Evolutionary conservation across 805 yeast genomes (phyloP).

Genomic region (Candida insectalens): DNA sequence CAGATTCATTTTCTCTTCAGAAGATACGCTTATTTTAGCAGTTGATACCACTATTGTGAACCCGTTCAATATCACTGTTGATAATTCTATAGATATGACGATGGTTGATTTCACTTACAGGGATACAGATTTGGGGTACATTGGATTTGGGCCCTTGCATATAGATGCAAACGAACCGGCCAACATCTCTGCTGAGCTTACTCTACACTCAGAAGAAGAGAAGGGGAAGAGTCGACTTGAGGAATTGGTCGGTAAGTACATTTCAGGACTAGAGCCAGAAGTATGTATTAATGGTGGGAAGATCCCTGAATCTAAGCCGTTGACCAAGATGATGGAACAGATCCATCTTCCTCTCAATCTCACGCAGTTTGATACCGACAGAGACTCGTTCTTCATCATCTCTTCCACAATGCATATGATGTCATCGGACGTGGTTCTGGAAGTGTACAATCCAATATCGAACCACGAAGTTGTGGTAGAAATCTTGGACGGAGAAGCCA

Average conservation of each 20-base stretch:
- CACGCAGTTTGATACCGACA: slow-evolving; percentile 14
- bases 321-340: slow-evolving; percentile 17
- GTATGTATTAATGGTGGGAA: slow-evolving; percentile 21
- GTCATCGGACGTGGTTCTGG: slow-evolving; percentile 44
- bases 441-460: slow-evolving; percentile 42
- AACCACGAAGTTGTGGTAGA: slow-evolving; percentile 35
- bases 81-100: slow-evolving; percentile 16
- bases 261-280: slow-evolving; percentile 28
- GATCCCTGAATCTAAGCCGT: slow-evolving; percentile 13
- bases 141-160: slow-evolving; percentile 18
- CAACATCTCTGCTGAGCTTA: not conserved
- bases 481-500: slow-evolving; percentile 38
- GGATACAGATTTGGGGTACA: slow-evolving; percentile 25
- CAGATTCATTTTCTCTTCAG: slow-evolving; percentile 21
- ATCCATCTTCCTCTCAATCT: slow-evolving; percentile 20
- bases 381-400: slow-evolving; percentile 26
- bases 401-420: slow-evolving; percentile 45
- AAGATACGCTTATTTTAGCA: slow-evolving; percentile 16
- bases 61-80: slow-evolving; percentile 22
- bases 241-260: slow-evolving; percentile 26
- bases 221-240: slow-evolving; percentile 20
- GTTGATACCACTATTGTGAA: slow-evolving; percentile 25
- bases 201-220: slow-evolving; percentile 9
- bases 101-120: slow-evolving; percentile 19
- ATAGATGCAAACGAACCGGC: not conserved